phyloP scores from a whole-genome alignment of 139 green algal genomes.

The Chlamydomonas asymmetrica region DNA sequence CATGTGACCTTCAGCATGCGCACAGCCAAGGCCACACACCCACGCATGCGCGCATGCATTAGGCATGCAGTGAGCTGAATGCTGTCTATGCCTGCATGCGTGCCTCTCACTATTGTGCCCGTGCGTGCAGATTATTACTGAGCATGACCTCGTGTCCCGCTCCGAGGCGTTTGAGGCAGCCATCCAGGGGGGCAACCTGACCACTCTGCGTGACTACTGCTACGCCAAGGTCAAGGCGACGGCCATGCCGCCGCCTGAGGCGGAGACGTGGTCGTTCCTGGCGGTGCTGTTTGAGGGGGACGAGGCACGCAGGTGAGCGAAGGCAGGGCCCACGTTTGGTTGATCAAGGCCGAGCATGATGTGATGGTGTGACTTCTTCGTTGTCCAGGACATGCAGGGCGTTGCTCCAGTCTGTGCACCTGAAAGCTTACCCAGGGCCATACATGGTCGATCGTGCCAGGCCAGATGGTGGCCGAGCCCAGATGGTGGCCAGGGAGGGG shows the following conservation, averaged over 20 bases:
- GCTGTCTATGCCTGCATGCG: no score
- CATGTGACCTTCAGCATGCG: not conserved
- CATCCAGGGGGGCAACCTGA: constrained; percentile 66
- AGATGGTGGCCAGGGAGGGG: no score
- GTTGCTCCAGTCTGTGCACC: no score
- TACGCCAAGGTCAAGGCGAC: constrained; percentile 39
- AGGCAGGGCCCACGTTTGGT: not conserved
- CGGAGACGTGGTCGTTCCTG: constrained; percentile 94
- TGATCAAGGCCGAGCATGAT: not conserved
- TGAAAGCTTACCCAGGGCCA: no score
- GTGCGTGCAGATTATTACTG: constrained; percentile 70
- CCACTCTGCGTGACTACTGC: constrained; percentile 77
- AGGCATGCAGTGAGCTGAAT: no score
- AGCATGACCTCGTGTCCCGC: constrained; percentile 65
- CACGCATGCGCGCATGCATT: no score
- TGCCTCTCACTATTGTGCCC: not conserved
- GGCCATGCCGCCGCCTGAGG: constrained; percentile 47
- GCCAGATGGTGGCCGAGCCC: no score
- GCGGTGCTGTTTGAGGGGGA: constrained; percentile 85
- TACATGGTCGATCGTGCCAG: no score
- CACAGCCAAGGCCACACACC: not conserved
- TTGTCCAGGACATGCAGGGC: no score
- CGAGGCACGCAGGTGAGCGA: constrained; percentile 62
- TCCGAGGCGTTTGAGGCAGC: constrained; percentile 80
- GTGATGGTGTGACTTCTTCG: no score